Evolutionary conservation across 192 early-diverging fungal species (phyloP).

Genomic region (Coemansia sp.): DNA sequence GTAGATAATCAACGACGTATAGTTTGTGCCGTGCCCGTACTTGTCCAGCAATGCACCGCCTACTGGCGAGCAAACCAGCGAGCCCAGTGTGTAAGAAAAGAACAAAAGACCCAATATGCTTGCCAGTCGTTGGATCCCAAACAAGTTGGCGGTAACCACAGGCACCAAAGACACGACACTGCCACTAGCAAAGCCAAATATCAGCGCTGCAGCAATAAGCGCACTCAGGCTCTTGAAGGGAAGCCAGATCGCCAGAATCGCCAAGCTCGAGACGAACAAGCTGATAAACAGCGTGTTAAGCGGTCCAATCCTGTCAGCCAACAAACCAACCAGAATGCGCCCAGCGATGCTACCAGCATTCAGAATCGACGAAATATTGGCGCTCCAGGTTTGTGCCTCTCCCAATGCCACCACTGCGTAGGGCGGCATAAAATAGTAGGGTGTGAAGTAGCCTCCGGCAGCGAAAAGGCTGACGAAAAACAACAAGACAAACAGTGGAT

Average conservation of each 20-base stretch:
- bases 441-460: conserved; percentile 25
- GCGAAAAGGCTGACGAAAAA: conserved; percentile 23
- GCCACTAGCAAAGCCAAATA: conserved; percentile 37
- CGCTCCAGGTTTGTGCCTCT: conserved; percentile 16
- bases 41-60: conserved; percentile 30
- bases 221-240: conserved; percentile 20
- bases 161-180: conserved; percentile 32
- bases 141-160: conserved; percentile 23
- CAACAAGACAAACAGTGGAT: conserved; percentile 28
- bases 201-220: conserved; percentile 15
- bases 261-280: conserved; percentile 7
- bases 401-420: conserved; percentile 17
- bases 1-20: conserved; percentile 27
- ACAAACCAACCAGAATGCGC: conserved; percentile 20
- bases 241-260: conserved; percentile 36
- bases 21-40: conserved; percentile 32
- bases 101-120: conserved; percentile 36
- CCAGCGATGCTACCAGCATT: conserved; percentile 32
- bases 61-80: conserved; percentile 24
- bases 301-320: conserved; percentile 26
- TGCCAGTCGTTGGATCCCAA: conserved; percentile 29
- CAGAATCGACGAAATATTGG: conserved; percentile 39
- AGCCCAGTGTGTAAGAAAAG: conserved; percentile 22
- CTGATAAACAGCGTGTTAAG: conserved; percentile 21
- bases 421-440: conserved; percentile 37